Evolutionary conservation across 352 stramenopile genomes (phyloP).

Genomic region (Phytophthora vignae): DNA sequence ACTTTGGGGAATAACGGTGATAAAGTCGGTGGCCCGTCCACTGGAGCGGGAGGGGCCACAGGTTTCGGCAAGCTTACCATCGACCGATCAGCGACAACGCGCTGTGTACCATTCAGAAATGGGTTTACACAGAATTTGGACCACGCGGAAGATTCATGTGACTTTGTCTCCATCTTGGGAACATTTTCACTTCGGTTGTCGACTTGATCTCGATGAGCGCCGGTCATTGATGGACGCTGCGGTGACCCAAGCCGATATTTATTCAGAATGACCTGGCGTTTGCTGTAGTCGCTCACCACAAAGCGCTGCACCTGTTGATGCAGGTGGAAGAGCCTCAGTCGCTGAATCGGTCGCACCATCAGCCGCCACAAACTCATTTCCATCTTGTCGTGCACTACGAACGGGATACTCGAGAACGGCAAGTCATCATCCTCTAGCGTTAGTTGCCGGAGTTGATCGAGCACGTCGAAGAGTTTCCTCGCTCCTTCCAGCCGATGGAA

Average conservation of each 20-base stretch:
- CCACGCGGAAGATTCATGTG: neutral
- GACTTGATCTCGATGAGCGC: neutral
- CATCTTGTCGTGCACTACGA: slow-evolving; percentile 29
- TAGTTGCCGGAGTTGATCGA: slow-evolving; percentile 12
- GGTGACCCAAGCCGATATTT: slow-evolving; percentile 12
- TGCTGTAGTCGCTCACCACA: slow-evolving; percentile 16
- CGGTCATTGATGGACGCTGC: neutral
- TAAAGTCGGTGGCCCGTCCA: slow-evolving; percentile 3
- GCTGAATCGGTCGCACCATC: slow-evolving; percentile 49
- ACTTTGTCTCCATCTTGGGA: neutral
- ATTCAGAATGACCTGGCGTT: slow-evolving; percentile 23
- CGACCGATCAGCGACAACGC: slow-evolving; percentile 2
- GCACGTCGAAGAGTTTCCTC: slow-evolving; percentile 5
- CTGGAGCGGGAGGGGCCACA: neutral
- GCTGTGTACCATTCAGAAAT: slow-evolving; percentile 6
- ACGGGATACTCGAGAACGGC: slow-evolving; percentile 24
- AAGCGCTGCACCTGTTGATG: slow-evolving; percentile 40
- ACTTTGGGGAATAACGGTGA: slow-evolving; percentile 11
- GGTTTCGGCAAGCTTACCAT: neutral
- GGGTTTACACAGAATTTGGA: neutral
- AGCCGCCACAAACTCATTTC: slow-evolving; percentile 53
- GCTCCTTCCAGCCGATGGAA: slow-evolving; percentile 16
- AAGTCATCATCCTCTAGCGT: slow-evolving; percentile 11
- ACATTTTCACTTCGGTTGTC: neutral
- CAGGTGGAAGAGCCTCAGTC: slow-evolving; percentile 40